Evolutionary conservation across 306 rosid species (phyloP).

Genomic region (Prunus mongolica): DNA sequence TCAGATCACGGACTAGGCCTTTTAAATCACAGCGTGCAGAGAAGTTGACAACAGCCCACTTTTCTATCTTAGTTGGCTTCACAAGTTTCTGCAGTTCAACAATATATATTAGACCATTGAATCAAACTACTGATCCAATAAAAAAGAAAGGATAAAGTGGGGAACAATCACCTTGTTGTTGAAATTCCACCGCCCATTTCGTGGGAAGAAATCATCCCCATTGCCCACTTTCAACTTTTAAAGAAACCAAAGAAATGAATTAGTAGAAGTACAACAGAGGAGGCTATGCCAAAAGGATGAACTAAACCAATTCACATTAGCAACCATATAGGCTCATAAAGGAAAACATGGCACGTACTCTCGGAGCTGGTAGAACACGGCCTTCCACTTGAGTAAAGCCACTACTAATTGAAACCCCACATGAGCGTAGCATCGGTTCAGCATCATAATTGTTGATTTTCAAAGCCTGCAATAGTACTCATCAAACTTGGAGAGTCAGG

Average conservation of each 20-base stretch:
- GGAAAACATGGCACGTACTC: conserved; percentile 39
- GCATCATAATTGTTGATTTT: conserved; percentile 59
- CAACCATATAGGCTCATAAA: background rate
- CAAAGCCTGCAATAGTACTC: conserved; percentile 50
- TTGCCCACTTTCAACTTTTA: conserved; percentile 73
- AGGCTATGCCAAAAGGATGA: background rate
- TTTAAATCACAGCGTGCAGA: conserved; percentile 74
- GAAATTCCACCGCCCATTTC: conserved; percentile 92
- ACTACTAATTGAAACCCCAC: conserved; percentile 51
- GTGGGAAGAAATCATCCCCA: conserved; percentile 77
- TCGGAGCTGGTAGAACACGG: conserved; percentile 81
- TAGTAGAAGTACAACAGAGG: background rate
- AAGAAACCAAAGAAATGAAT: background rate
- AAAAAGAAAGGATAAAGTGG: background rate
- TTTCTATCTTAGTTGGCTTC: conserved; percentile 49
- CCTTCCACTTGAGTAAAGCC: conserved; percentile 77
- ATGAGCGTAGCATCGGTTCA: conserved; percentile 68
- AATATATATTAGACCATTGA: background rate
- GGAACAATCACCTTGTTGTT: conserved; percentile 61
- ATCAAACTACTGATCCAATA: background rate
- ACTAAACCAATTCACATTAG: background rate
- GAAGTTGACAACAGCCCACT: conserved; percentile 85
- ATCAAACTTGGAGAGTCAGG: background rate
- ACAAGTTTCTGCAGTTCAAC: conserved; percentile 52
- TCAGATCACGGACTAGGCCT: conserved; percentile 56